Evolutionary conservation across 257 asterid genomes (phyloP).

Genomic region (Phtheirospermum japonicum): DNA sequence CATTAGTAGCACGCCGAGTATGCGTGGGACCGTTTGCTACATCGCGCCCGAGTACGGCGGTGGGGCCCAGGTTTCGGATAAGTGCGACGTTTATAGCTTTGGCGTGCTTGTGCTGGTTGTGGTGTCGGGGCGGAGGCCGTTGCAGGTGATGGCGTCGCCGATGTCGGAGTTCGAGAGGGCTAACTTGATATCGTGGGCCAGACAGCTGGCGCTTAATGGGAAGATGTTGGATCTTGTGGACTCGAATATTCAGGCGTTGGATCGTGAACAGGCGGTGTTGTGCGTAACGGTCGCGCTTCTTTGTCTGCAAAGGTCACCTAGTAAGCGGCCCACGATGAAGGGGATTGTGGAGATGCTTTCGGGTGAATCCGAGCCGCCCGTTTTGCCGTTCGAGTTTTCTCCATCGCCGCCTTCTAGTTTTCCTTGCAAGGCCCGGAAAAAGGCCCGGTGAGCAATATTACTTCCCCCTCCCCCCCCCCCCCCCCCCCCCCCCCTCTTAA

Average conservation of each 20-base stretch:
- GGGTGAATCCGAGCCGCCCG: slow-evolving; percentile 80
- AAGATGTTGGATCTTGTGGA: slow-evolving; percentile 77
- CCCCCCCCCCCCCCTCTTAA: too few species aligned
- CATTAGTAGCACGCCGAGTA: slow-evolving; percentile 89
- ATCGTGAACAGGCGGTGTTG: slow-evolving; percentile 54
- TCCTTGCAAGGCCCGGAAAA: slow-evolving; percentile 68
- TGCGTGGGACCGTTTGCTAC: slow-evolving; percentile 96
- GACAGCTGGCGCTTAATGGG: slow-evolving; percentile 73
- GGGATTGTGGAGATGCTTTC: slow-evolving; percentile 82
- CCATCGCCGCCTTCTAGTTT: slow-evolving; percentile 83
- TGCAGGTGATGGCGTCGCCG: slow-evolving; percentile 91
- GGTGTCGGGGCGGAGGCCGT: slow-evolving; percentile 88
- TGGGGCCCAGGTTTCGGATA: slow-evolving; percentile 65
- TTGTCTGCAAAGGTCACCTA: slow-evolving; percentile 73
- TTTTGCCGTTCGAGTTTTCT: slow-evolving; percentile 84
- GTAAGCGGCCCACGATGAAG: slow-evolving; percentile 70
- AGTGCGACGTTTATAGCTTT: slow-evolving; percentile 86
- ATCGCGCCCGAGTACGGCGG: slow-evolving; percentile 84
- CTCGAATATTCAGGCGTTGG: slow-evolving; percentile 50
- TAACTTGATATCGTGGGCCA: slow-evolving; percentile 86
- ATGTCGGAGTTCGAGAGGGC: slow-evolving; percentile 93
- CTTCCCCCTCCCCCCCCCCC: too few species aligned
- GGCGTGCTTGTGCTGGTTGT: slow-evolving; percentile 78
- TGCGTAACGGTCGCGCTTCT: slow-evolving; percentile 79
- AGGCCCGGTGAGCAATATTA: slow-evolving; percentile 43